A percentile compares a stretch with the other conserved stretches of the same genome.
Evolutionary conservation across 768 basidiomycete genomes (phyloP).

Genomic region (Suillus weaverae): DNA sequence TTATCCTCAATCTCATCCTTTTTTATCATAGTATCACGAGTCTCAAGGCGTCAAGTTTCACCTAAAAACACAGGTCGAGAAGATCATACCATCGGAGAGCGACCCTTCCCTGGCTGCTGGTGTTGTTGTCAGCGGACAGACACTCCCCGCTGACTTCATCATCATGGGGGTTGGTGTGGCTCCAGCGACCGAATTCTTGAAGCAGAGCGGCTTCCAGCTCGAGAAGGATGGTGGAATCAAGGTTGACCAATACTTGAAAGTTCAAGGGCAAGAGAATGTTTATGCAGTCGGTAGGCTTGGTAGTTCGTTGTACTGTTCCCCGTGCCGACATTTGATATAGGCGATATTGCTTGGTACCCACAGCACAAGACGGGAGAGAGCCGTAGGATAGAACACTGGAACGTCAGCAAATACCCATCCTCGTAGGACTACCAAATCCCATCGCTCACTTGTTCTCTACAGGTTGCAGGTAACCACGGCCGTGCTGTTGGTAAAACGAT

Average conservation of each 20-base stretch:
- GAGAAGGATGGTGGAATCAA: slow-evolving; percentile 77
- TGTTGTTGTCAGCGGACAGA: slow-evolving; percentile 63
- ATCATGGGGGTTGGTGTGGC: slow-evolving; percentile 86
- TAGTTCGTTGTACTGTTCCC: slow-evolving; percentile 3
- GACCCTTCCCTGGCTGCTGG: slow-evolving; percentile 57
- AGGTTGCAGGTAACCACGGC: slow-evolving; percentile 87
- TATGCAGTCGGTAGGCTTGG: slow-evolving; percentile 62
- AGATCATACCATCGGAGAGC: slow-evolving; percentile 57
- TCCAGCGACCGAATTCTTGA: slow-evolving; percentile 80
- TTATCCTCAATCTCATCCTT: not conserved
- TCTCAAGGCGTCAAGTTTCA: slow-evolving; percentile 84
- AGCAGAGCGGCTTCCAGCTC: slow-evolving; percentile 63
- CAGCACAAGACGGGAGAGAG: slow-evolving; percentile 51
- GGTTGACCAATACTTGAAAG: slow-evolving; percentile 73
- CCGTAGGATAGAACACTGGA: slow-evolving; percentile 87
- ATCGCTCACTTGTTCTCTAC: not conserved
- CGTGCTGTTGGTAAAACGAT: slow-evolving; percentile 82
- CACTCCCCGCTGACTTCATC: slow-evolving; percentile 72
- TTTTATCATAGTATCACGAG: slow-evolving; percentile 63
- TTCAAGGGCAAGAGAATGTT: slow-evolving; percentile 51
- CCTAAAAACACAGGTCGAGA: slow-evolving; percentile 67
- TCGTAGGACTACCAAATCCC: not conserved
- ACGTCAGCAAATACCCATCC: slow-evolving; percentile 45
- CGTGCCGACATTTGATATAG: slow-evolving; percentile 28
- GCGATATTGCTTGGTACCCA: slow-evolving; percentile 83